These are phyloP conservation scores for Eucalyptus tenuipes DNA, from an alignment of 345 rosid genomes.

Conservation along the genomic window DNA sequence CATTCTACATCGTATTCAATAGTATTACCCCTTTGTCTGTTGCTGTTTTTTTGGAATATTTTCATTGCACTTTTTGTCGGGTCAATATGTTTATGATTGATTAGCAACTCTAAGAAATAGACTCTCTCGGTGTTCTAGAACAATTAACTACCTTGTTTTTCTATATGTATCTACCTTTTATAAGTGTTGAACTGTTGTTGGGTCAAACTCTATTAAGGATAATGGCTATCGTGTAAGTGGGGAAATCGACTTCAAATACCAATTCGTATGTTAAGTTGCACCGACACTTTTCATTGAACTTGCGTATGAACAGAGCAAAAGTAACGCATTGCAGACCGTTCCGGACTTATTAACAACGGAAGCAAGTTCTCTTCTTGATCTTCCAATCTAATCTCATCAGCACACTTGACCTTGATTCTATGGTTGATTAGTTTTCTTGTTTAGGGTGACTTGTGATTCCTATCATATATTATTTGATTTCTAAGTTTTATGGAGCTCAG, in stretches of 20 bases:
- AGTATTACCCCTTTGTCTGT: background rate
- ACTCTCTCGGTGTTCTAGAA: background rate
- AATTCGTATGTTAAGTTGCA: background rate
- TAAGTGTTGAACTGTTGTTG: background rate
- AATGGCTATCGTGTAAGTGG: background rate
- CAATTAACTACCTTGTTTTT: background rate
- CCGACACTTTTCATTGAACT: background rate
- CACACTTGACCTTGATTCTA: background rate
- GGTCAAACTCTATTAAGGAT: background rate
- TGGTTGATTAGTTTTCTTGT: background rate
- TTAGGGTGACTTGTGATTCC: background rate
- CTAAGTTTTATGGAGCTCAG: background rate
- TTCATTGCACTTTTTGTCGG: background rate
- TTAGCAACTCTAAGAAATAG: background rate
- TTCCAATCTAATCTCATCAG: background rate
- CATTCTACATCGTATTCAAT: slow-evolving; percentile 2
- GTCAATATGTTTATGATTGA: background rate
- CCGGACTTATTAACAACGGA: background rate
- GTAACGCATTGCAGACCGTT: background rate
- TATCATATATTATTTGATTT: background rate
- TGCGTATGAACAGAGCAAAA: background rate
- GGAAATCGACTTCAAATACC: background rate
- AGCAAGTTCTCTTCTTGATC: background rate
- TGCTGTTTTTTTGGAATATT: background rate
- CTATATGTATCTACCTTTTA: background rate